Percentiles rank a stretch among this genome's conserved stretches.
Conservation (phyloP, 306 rosid genomes). For the Cucurbita maxima region DNA sequence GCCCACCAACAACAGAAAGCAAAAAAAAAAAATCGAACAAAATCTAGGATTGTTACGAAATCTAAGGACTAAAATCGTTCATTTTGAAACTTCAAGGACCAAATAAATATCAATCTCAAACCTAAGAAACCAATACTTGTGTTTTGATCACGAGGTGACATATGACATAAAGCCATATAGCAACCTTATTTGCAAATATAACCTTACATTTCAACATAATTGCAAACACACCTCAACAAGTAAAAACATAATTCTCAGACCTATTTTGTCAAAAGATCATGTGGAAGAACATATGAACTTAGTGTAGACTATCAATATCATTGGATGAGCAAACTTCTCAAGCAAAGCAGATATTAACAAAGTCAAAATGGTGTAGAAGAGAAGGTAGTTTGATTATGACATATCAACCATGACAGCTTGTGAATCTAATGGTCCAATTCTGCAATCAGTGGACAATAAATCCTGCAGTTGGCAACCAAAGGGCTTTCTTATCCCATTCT, state of each 20-base stretch:
- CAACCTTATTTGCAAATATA: neutral
- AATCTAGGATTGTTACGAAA: no score
- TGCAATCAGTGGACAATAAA: slow-evolving; percentile 1
- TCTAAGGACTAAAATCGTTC: no score
- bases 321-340: neutral
- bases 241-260: neutral
- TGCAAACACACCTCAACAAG: neutral
- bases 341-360: neutral
- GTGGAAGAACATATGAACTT: neutral
- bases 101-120: no score
- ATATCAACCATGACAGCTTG: neutral
- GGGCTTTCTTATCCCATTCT: slow-evolving; percentile 7
- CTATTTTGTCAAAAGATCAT: neutral
- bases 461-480: slow-evolving; percentile 1
- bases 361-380: neutral
- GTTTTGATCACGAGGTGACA: neutral
- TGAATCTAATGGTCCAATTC: slow-evolving; percentile 6
- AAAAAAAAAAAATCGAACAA: no score
- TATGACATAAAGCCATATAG: neutral
- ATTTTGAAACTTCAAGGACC: no score
- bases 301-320: neutral
- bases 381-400: slow-evolving; percentile 1
- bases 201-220: neutral
- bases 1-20: no score
- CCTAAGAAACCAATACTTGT: no score